Conservation (phyloP, 352 stramenopile species). For the Pythium guiyangense region DNA sequence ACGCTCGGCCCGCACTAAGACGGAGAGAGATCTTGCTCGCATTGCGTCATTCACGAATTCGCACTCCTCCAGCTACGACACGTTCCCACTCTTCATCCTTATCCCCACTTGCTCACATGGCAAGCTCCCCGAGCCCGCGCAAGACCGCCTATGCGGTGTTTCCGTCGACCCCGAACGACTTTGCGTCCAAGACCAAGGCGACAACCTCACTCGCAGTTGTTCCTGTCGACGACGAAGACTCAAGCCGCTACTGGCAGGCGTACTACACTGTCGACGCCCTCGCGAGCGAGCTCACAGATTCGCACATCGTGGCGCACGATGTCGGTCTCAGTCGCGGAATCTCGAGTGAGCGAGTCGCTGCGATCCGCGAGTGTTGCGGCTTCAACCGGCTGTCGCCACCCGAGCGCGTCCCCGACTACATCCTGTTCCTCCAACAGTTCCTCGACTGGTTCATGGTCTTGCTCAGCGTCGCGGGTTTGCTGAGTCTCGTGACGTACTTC, state of each 20-base stretch:
- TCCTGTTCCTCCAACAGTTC: too few relatives aligned
- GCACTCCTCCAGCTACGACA: not conserved
- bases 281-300: conserved; percentile 12
- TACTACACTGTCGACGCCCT: conserved; percentile 32
- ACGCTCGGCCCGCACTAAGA: not conserved
- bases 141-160: too few relatives aligned
- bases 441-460: too few relatives aligned
- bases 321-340: too few relatives aligned
- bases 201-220: not conserved
- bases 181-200: not conserved
- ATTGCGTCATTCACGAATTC: not conserved
- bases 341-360: too few relatives aligned
- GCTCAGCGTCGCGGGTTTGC: too few relatives aligned
- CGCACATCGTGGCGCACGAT: conserved; percentile 20
- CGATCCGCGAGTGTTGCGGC: too few relatives aligned
- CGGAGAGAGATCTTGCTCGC: too few relatives aligned
- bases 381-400: too few relatives aligned
- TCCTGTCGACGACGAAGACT: conserved; percentile 10
- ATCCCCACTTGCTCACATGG: too few relatives aligned
- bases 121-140: not conserved
- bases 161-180: conserved; percentile 8
- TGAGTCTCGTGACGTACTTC: too few relatives aligned
- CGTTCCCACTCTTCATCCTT: not conserved
- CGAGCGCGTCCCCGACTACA: too few relatives aligned
- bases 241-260: conserved; percentile 28